A percentile compares a stretch with the other conserved stretches of the same genome.
These are phyloP conservation scores for Phytophthora tubulina DNA, from an alignment of 352 stramenopile genomes.

Conservation along the genomic window DNA sequence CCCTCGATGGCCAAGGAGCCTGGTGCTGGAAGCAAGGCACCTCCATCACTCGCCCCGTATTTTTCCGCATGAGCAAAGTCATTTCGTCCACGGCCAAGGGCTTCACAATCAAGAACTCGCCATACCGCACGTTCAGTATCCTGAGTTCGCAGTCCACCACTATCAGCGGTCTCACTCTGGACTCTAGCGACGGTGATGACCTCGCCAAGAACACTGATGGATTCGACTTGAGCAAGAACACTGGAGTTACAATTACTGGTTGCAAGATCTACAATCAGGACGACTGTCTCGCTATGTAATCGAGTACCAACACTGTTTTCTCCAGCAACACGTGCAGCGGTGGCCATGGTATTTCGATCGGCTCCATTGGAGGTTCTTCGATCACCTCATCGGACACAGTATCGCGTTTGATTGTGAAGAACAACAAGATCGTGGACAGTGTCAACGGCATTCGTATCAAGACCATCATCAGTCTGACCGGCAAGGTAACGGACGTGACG, in stretches of 20 bases:
- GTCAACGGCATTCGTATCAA: background rate
- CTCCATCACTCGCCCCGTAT: conserved; percentile 19
- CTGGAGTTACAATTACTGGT: conserved; percentile 27
- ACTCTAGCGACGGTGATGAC: conserved; percentile 26
- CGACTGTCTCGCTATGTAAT: background rate
- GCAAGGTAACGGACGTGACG: background rate
- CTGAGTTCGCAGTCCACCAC: conserved; percentile 34
- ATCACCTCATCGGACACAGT: conserved; percentile 18
- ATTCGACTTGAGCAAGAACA: conserved; percentile 35
- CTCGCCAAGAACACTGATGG: background rate
- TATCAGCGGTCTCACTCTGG: conserved; percentile 24
- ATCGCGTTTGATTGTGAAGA: background rate
- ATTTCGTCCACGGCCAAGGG: conserved; percentile 35
- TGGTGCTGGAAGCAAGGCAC: conserved; percentile 44
- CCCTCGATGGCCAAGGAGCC: conserved; percentile 42
- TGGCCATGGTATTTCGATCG: background rate
- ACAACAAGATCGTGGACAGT: conserved; percentile 1
- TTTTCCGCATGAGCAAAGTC: conserved; percentile 42
- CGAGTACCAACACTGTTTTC: conserved; percentile 24
- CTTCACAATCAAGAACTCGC: conserved; percentile 44
- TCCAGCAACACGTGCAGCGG: conserved; percentile 6
- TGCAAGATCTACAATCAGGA: conserved; percentile 38
- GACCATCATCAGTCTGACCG: background rate
- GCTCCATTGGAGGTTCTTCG: background rate
- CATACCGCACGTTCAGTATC: conserved; percentile 41